Conservation (phyloP, 768 basidiomycete genomes). For the Leccinum uliginosum region DNA sequence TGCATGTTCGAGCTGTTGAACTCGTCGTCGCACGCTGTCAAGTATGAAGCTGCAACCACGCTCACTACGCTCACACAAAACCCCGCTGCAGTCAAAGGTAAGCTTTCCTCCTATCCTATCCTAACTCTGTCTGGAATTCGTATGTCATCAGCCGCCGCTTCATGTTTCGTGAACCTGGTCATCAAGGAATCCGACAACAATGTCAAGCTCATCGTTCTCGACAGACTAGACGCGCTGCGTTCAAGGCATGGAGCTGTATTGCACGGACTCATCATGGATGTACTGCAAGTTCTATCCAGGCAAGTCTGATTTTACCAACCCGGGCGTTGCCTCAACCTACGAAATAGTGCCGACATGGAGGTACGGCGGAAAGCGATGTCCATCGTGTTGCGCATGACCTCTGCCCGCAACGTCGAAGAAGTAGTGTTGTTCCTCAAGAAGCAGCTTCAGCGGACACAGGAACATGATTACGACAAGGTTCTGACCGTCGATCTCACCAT, state of each 20-base stretch:
- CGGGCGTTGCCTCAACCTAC: background rate
- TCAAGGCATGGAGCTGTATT: conserved; percentile 84
- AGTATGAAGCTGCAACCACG: conserved; percentile 96
- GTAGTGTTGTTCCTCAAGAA: conserved; percentile 97
- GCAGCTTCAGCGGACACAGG: conserved; percentile 90
- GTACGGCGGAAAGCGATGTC: conserved; percentile 88
- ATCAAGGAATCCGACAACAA: conserved; percentile 98
- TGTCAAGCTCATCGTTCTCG: conserved; percentile 95
- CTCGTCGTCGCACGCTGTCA: conserved; percentile 87
- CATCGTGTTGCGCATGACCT: conserved; percentile 90
- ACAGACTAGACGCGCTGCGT: conserved; percentile 79
- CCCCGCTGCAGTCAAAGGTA: conserved; percentile 93
- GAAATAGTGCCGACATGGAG: conserved; percentile 83
- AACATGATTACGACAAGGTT: conserved; percentile 90
- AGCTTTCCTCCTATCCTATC: conserved; percentile 1
- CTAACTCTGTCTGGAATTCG: conserved; percentile 1
- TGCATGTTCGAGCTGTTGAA: conserved; percentile 90
- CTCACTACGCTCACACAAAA: conserved; percentile 93
- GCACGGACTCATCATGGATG: conserved; percentile 91
- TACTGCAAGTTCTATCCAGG: conserved; percentile 87
- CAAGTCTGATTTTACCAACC: conserved; percentile 20
- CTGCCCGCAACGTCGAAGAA: conserved; percentile 93
- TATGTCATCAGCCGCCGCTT: conserved; percentile 67
- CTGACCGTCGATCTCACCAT: background rate
- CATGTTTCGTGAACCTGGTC: conserved; percentile 82